Conservation (phyloP, 2,329 filamentous ascomycete genomes). For the Colletotrichum scovillei region DNA sequence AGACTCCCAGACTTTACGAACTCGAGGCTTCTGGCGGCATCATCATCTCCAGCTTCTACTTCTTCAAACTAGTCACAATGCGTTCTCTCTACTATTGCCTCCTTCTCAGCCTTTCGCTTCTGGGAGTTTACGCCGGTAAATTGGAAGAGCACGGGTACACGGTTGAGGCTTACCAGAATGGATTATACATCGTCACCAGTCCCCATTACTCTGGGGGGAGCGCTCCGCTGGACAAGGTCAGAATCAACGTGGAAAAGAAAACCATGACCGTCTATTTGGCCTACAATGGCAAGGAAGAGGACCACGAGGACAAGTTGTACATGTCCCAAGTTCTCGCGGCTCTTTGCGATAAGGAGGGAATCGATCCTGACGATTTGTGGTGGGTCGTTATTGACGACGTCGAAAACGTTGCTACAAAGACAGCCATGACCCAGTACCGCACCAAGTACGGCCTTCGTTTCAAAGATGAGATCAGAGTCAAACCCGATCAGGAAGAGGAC, state of each 20-base stretch:
- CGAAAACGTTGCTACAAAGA: background rate
- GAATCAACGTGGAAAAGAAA: background rate
- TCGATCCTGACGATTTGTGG: background rate
- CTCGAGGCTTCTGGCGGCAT: too few species aligned
- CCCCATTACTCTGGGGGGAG: background rate
- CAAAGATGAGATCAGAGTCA: background rate
- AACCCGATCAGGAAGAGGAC: background rate
- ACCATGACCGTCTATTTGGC: background rate
- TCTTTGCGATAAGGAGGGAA: background rate
- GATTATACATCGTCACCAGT: background rate
- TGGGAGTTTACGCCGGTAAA: background rate
- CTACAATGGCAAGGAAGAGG: background rate
- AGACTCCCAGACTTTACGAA: too few species aligned
- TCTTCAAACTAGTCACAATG: too few species aligned
- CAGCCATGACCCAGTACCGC: background rate
- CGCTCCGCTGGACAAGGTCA: background rate
- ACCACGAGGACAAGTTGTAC: background rate
- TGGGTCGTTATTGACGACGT: background rate
- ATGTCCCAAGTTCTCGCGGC: background rate
- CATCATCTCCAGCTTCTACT: too few species aligned
- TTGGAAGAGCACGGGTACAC: background rate
- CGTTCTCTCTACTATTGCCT: slow-evolving; percentile 56
- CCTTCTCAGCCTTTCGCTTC: background rate
- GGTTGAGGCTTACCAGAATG: background rate
- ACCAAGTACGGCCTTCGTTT: background rate